phyloP scores from a whole-genome alignment of 768 basidiomycete genomes.

The Heimioporus sp. region DNA sequence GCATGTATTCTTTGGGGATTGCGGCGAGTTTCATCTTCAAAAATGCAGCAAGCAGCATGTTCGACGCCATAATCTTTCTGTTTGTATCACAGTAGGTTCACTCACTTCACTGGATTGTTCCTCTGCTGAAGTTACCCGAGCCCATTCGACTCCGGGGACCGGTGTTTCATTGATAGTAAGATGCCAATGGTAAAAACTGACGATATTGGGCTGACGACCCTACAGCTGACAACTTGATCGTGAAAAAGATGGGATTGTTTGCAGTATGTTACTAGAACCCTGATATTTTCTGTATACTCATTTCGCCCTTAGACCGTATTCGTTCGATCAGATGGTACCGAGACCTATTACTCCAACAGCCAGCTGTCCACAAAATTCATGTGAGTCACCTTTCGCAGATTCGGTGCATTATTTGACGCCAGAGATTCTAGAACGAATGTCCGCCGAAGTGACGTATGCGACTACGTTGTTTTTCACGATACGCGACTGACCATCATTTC shows the following conservation, averaged over 20 bases:
- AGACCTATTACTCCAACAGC: slow-evolving; percentile 81
- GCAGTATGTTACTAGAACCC: slow-evolving; percentile 42
- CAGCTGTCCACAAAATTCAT: slow-evolving; percentile 75
- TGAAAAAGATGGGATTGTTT: slow-evolving; percentile 80
- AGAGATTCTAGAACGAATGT: slow-evolving; percentile 54
- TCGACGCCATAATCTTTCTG: slow-evolving; percentile 79
- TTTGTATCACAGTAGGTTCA: slow-evolving; percentile 77
- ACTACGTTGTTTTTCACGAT: background rate
- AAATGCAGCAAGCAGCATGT: slow-evolving; percentile 64
- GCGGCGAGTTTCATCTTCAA: slow-evolving; percentile 84
- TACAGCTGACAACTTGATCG: slow-evolving; percentile 64
- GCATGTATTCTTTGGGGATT: slow-evolving; percentile 69
- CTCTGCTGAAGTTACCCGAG: slow-evolving; percentile 32
- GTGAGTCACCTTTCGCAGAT: slow-evolving; percentile 34
- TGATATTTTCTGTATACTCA: background rate
- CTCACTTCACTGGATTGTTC: background rate
- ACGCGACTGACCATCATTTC: slow-evolving; percentile 11
- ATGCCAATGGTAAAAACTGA: background rate
- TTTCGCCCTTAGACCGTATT: slow-evolving; percentile 55
- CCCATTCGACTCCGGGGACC: slow-evolving; percentile 80
- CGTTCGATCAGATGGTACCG: slow-evolving; percentile 67
- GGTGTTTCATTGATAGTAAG: slow-evolving; percentile 69
- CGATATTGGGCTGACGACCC: slow-evolving; percentile 6
- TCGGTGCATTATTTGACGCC: background rate
- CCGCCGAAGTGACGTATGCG: slow-evolving; percentile 62